A percentile compares a stretch with the other conserved stretches of the same genome.
Conservation (phyloP, 75 land plant species). For the Picea glauca region DNA sequence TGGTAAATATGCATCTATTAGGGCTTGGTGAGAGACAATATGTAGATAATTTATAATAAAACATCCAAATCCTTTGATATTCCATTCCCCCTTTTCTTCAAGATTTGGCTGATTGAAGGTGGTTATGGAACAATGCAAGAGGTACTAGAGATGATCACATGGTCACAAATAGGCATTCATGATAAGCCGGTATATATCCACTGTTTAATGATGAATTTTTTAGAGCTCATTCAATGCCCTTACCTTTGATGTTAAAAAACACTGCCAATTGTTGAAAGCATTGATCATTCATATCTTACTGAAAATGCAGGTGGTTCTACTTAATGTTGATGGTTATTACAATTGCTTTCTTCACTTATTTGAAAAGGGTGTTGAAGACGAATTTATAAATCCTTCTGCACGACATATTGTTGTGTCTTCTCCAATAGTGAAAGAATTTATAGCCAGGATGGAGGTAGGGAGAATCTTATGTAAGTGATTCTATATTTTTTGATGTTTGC, state of each 20-base stretch:
- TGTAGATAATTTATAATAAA: too few species aligned
- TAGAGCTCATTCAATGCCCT: too few species aligned
- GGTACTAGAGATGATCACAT: conserved; percentile 44
- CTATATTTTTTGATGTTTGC: too few species aligned
- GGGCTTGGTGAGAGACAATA: too few species aligned
- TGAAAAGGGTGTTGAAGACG: conserved; percentile 85
- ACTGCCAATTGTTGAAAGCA: too few species aligned
- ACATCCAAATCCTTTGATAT: neutral
- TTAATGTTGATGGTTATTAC: conserved; percentile 90
- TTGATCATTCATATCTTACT: neutral
- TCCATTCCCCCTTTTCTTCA: neutral
- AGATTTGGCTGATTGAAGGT: conserved; percentile 20
- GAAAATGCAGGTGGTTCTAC: conserved; percentile 61
- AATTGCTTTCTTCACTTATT: conserved; percentile 70
- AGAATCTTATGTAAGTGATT: too few species aligned
- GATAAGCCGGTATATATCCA: conserved; percentile 28
- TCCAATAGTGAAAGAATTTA: conserved; percentile 67
- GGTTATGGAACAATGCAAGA: conserved; percentile 55
- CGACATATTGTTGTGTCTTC: conserved; percentile 72
- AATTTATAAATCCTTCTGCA: conserved; percentile 72
- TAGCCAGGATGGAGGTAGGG: conserved; percentile 73
- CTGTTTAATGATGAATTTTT: too few species aligned
- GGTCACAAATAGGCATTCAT: conserved; percentile 50
- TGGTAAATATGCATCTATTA: too few species aligned
- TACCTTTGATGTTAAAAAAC: too few species aligned